These are phyloP conservation scores for Annona cherimola DNA, from an alignment of 164 flowering plant species.

Conservation along the genomic window DNA sequence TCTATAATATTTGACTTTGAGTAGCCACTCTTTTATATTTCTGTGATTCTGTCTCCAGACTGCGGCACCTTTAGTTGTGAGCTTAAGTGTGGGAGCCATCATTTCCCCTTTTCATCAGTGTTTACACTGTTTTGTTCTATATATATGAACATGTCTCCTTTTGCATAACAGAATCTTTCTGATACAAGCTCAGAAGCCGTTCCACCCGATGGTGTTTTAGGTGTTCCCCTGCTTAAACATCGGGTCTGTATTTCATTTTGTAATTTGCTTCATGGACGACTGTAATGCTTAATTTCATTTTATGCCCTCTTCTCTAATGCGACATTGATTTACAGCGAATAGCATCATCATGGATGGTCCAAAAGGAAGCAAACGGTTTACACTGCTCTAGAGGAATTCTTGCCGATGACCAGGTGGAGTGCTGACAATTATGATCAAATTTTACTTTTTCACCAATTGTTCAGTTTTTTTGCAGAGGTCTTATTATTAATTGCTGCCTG, in stretches of 20 bases:
- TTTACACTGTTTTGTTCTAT: constrained; percentile 7
- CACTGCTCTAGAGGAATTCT: constrained; percentile 89
- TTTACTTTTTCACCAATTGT: not conserved
- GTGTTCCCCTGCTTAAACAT: constrained; percentile 77
- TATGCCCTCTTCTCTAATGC: constrained; percentile 4
- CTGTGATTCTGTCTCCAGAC: not conserved
- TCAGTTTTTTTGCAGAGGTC: not conserved
- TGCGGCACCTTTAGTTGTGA: not conserved
- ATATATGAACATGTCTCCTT: not conserved
- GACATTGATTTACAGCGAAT: constrained; percentile 52
- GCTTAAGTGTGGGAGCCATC: not conserved
- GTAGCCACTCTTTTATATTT: not conserved
- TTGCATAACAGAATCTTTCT: constrained; percentile 55
- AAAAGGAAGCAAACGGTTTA: constrained; percentile 63
- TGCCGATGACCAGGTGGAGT: constrained; percentile 95
- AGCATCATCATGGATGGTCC: constrained; percentile 93
- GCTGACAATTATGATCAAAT: constrained; percentile 4
- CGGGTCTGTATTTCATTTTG: constrained; percentile 48
- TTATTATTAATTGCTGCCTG: constrained; percentile 9
- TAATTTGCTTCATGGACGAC: not conserved
- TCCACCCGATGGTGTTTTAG: constrained; percentile 68
- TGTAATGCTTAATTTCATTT: not conserved
- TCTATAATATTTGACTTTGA: too few relatives aligned
- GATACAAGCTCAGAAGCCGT: constrained; percentile 66
- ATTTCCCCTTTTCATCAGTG: too few relatives aligned